Evolutionary conservation across 257 asterid species (phyloP), one percentile per base, ranked within the genome.

Genomic region (Nicotiana tomentosiformis): DNA sequence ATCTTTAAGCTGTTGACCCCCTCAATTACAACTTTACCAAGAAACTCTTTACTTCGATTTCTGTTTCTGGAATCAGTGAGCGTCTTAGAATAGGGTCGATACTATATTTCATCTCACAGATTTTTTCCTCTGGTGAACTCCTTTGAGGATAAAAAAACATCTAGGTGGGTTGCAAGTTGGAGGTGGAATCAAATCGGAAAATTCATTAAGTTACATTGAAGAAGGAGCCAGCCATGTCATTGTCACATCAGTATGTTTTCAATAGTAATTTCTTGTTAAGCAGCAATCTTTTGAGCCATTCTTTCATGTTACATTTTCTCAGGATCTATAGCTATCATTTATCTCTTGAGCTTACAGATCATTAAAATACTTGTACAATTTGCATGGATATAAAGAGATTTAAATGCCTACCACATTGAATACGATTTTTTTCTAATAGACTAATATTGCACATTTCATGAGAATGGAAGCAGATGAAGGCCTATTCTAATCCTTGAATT

Each of bases 191-290:
- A 93, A 88, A 88, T 78, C 98, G 72, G 86, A 83, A 82, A 94
- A 96, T 83, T 96, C 98, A 84, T 84, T 85, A 84, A 92, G 89
- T 89, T 96, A 91, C 91, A 85, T 96, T 85, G 90, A 93, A 37
- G 93, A 90, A 89, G 99, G 99, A 89, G 97, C 99, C 87, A 96
- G 99, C 91, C 99, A 96, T 90, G 93, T 92, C 84, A 93, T 96
- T 85, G 97, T 96, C 83, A 96, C 98, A 85, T 96, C 98, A 61
- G 98, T 96, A 92, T 67, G 98, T 90, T 77, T 78, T 68, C 72
- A 35, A 68, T 82, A 43, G 43, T 65, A 49, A 49, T 46, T 49
- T 74, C 62, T 74, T 74, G 61, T 20, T 30, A 46, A 43, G 23
- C 20, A 74, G 26, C 37, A 46, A 49, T 16, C 5, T 3, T 46